A percentile compares a stretch with the other conserved stretches of the same genome.
Conservation (phyloP, 306 rosid genomes). For the Glycine soja region DNA sequence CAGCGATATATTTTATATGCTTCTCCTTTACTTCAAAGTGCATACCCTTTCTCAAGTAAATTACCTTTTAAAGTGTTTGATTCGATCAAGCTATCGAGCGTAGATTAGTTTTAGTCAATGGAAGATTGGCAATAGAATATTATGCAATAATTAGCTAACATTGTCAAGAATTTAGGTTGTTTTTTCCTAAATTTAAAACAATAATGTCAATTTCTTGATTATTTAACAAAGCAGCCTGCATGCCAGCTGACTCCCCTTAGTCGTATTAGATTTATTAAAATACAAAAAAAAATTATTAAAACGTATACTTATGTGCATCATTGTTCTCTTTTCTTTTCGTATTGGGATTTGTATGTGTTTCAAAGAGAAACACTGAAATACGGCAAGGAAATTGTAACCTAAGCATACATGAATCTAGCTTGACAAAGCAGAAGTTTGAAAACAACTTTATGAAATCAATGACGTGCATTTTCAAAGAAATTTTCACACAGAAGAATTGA, state of each 20-base stretch:
- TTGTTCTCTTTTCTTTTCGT: not conserved
- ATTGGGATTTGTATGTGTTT: constrained; percentile 7
- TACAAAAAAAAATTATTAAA: constrained; percentile 10
- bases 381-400: not conserved
- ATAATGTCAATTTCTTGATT: constrained; percentile 43
- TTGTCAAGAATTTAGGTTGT: constrained; percentile 31
- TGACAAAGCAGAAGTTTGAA: constrained; percentile 37
- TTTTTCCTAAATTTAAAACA: constrained; percentile 15
- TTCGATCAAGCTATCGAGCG: constrained; percentile 30
- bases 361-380: not conserved
- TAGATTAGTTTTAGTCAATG: constrained; percentile 40
- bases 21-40: constrained; percentile 26
- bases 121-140: constrained; percentile 12
- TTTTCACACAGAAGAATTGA: constrained; percentile 16
- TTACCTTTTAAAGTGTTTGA: constrained; percentile 25
- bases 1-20: not conserved
- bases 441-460: not conserved
- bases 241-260: constrained; percentile 40
- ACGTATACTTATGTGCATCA: not conserved
- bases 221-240: constrained; percentile 50
- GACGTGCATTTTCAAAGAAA: constrained; percentile 13
- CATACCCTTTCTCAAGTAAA: constrained; percentile 21
- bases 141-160: not conserved
- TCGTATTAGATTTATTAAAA: constrained; percentile 7
- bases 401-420: not conserved